Percentiles rank a stretch among this genome's conserved stretches.
Evolutionary conservation across 371 early-diverging fungal genomes (phyloP).

Genomic region (Rhizopus sp.): DNA sequence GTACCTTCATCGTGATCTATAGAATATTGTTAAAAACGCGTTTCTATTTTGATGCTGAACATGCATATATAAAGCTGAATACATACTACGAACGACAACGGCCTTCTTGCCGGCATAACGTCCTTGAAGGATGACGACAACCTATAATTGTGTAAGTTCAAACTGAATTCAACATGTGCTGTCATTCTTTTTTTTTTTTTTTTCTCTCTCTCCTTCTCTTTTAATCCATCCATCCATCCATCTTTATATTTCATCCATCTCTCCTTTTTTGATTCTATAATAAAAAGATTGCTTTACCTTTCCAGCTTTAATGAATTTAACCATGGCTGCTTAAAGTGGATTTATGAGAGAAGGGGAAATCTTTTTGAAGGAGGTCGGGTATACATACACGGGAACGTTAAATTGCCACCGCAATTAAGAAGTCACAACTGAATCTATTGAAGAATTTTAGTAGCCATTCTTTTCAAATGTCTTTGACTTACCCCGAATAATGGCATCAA

Average conservation of each 20-base stretch:
- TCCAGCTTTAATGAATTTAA: slow-evolving; percentile 79
- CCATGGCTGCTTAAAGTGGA: slow-evolving; percentile 51
- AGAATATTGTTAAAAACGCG: background rate
- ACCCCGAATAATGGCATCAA: no score
- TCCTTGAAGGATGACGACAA: slow-evolving; percentile 95
- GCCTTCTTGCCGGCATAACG: slow-evolving; percentile 99
- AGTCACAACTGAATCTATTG: no score
- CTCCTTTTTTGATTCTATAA: background rate
- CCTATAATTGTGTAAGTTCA: slow-evolving; percentile 51
- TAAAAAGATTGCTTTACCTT: slow-evolving; percentile 41
- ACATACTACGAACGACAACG: slow-evolving; percentile 88
- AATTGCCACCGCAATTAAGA: no score
- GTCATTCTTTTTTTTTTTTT: background rate
- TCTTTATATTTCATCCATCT: slow-evolving; percentile 2
- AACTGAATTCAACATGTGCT: background rate
- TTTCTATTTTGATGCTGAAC: background rate
- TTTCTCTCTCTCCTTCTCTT: background rate
- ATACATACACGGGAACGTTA: no score
- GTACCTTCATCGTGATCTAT: slow-evolving; percentile 81
- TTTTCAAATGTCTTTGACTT: no score
- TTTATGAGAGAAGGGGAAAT: slow-evolving; percentile 37
- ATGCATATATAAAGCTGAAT: slow-evolving; percentile 2
- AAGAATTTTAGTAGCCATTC: no score
- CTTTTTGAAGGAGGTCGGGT: background rate
- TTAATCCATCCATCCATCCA: slow-evolving; percentile 4